Evolutionary conservation across 1,284 basidiomycete genomes (phyloP).

Genomic region (Ceratobasidium sp.): DNA sequence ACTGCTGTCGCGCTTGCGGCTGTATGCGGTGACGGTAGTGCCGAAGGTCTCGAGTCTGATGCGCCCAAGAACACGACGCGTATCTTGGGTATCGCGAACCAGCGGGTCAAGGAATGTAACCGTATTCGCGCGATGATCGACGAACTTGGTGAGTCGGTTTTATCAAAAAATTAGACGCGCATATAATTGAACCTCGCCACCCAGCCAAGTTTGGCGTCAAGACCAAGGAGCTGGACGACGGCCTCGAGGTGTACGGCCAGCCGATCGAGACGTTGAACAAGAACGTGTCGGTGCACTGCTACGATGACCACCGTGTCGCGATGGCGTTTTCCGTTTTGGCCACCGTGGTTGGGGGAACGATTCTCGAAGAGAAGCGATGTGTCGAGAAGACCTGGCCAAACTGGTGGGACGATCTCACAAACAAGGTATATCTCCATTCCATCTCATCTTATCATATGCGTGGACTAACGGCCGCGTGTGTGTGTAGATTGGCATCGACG

Average conservation of each 20-base stretch:
- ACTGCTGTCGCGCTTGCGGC: slow-evolving; percentile 94
- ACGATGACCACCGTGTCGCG: slow-evolving; percentile 98
- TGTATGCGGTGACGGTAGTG: slow-evolving; percentile 60
- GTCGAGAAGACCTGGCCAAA: slow-evolving; percentile 99
- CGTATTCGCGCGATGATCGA: slow-evolving; percentile 97
- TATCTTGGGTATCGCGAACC: slow-evolving; percentile 97
- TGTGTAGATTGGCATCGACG: slow-evolving; percentile 85
- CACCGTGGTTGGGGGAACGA: slow-evolving; percentile 77
- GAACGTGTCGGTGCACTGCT: slow-evolving; percentile 89
- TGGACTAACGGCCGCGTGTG: slow-evolving; percentile 40
- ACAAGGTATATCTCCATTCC: slow-evolving; percentile 72
- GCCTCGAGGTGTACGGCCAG: slow-evolving; percentile 89
- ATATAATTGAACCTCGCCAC: slow-evolving; percentile 36
- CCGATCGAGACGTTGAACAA: slow-evolving; percentile 72
- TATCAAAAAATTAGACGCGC: not conserved
- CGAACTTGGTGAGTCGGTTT: slow-evolving; percentile 76
- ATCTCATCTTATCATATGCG: not conserved
- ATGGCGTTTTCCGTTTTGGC: slow-evolving; percentile 97
- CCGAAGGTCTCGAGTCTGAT: slow-evolving; percentile 33
- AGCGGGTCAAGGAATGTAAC: slow-evolving; percentile 98
- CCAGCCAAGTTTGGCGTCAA: slow-evolving; percentile 94
- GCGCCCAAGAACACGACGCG: slow-evolving; percentile 77
- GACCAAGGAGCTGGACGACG: slow-evolving; percentile 93
- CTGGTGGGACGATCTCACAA: slow-evolving; percentile 98
- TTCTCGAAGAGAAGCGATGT: slow-evolving; percentile 96